phyloP scores from a whole-genome alignment of 805 yeast genomes.

The Torulaspora quercuum region DNA sequence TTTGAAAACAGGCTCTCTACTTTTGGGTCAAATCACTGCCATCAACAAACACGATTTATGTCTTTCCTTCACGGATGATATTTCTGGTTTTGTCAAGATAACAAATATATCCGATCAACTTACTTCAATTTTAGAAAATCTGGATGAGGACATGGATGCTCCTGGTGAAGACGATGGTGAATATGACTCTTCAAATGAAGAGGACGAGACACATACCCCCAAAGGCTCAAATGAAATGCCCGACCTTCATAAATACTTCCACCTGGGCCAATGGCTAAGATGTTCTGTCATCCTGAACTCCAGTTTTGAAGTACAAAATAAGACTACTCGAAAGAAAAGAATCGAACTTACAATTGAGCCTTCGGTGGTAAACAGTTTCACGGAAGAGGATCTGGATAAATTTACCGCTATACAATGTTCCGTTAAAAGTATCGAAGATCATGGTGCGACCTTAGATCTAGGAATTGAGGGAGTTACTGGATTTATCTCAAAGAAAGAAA shows the following conservation, averaged over 20 bases:
- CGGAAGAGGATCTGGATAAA: conserved; percentile 64
- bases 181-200: conserved; percentile 32
- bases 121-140: conserved; percentile 52
- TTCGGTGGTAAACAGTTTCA: conserved; percentile 60
- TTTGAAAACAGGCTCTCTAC: conserved; percentile 64
- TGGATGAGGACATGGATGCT: conserved; percentile 46
- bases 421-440: conserved; percentile 82
- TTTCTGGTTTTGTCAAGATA: conserved; percentile 74
- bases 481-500: conserved; percentile 70
- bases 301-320: conserved; percentile 39
- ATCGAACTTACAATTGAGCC: conserved; percentile 76
- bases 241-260: conserved; percentile 50
- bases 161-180: conserved; percentile 36
- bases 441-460: conserved; percentile 73
- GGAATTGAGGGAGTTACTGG: conserved; percentile 62
- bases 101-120: conserved; percentile 66
- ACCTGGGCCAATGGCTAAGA: conserved; percentile 80
- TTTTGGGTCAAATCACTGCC: conserved; percentile 70
- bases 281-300: conserved; percentile 65
- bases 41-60: conserved; percentile 62
- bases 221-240: conserved; percentile 50
- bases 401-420: conserved; percentile 65
- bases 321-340: conserved; percentile 50
- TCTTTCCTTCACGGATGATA: conserved; percentile 73
- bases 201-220: conserved; percentile 18